Evolutionary conservation across 179 eudicot species (phyloP), one percentile per base, ranked within the genome.

Genomic region (Spinacia oleracea): DNA sequence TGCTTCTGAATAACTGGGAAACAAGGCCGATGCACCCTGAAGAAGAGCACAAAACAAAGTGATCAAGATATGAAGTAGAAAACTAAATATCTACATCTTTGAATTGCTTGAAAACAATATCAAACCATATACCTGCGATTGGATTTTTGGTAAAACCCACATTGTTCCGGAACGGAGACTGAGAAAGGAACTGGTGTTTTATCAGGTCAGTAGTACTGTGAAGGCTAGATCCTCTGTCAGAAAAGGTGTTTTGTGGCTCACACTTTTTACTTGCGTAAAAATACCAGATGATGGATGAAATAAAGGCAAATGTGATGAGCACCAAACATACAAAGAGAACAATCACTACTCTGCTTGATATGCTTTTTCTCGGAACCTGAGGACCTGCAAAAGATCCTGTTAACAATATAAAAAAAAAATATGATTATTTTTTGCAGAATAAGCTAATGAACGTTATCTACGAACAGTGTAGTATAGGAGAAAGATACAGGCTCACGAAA

Each of bases 191-290:
- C 56, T 83, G 86, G 15, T 82, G 85, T 83, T 87, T 88, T 65
- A 90, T 89, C 73, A 93, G 84, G 83, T 91, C 88, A 82, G 91
- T 84, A 64, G 83, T 80, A 80, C 98, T 90, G 77, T 81, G 89
- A 80, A 50, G 84, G 82, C 90, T 93, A 48, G 90, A 85, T 83
- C 86, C 90, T 81, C 84, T 88, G 72, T 89, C 96, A 20, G 89
- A 89, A 32, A 82, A 81, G 78, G 79, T 84, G 62, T 69, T 74
- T 79, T 84, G 81, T 69, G 81, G 79, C 78, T 82, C 79, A 81
- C 34, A 81, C 79, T 87, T 88, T 46, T 82, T 82, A 78, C 83
- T 84, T 76, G 78, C 84, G 82, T 82, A 84, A 38, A 89, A 27
- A 77, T 81, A 88, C 85, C 87, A 95, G 66, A 84, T 56, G 31